Evolutionary conservation across 371 early-diverging fungal genomes (phyloP).

Genomic region (Coemansia sp.): DNA sequence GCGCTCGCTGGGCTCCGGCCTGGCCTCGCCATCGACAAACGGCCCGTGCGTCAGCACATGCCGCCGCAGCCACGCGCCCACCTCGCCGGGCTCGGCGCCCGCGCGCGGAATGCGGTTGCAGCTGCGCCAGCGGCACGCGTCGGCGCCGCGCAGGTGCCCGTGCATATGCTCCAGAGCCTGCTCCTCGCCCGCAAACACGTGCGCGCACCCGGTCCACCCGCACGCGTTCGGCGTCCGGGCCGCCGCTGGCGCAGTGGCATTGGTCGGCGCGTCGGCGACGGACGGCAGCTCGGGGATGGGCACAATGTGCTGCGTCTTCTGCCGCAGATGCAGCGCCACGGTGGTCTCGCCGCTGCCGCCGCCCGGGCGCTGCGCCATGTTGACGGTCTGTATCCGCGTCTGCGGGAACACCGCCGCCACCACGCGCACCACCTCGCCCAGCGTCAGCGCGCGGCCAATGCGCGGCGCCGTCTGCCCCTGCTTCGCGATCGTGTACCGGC

Average conservation of each 20-base stretch:
- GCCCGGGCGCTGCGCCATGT: not conserved
- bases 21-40: conserved; percentile 7
- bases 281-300: conserved; percentile 37
- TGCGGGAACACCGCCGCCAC: conserved; percentile 46
- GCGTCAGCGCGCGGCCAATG: conserved; percentile 40
- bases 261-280: conserved; percentile 5
- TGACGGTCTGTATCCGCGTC: conserved; percentile 20
- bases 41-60: conserved; percentile 42
- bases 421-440: conserved; percentile 44
- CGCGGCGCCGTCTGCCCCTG: conserved; percentile 43
- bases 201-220: conserved; percentile 32
- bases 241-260: conserved; percentile 2
- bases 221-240: conserved; percentile 8
- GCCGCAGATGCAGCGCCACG: conserved; percentile 22
- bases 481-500: conserved; percentile 42
- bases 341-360: conserved; percentile 7
- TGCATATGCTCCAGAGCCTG: conserved; percentile 30
- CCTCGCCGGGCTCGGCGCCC: not conserved
- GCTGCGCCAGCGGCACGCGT: conserved; percentile 41
- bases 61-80: conserved; percentile 23
- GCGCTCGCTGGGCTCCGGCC: not conserved
- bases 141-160: conserved; percentile 18
- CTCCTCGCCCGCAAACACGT: conserved; percentile 22
- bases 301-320: conserved; percentile 23
- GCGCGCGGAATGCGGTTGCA: conserved; percentile 44